A percentile compares a stretch with the other conserved stretches of the same genome.
Evolutionary conservation across 805 yeast genomes (phyloP).

Genomic region (Candida succiphila): DNA sequence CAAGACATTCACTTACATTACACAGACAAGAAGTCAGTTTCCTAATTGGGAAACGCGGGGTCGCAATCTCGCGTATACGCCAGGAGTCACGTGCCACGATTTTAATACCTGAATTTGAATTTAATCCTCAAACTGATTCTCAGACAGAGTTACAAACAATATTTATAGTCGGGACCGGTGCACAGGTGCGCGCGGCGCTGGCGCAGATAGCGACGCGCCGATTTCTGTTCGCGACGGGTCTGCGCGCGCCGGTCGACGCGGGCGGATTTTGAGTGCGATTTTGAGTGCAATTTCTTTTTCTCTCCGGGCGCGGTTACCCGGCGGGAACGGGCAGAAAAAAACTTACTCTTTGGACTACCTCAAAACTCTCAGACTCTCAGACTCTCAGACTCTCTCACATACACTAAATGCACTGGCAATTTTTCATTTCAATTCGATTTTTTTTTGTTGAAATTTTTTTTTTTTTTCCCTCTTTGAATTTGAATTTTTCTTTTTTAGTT

Average conservation of each 20-base stretch:
- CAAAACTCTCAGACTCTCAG: no score
- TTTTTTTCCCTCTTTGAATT: not conserved
- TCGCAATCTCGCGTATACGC: slow-evolving; percentile 25
- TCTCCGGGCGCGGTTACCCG: no score
- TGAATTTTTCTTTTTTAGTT: not conserved
- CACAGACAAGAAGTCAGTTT: slow-evolving; percentile 29
- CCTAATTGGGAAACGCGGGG: slow-evolving; percentile 34
- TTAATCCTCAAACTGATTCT: not conserved
- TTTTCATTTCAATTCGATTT: slow-evolving; percentile 2
- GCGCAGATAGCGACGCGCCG: not conserved
- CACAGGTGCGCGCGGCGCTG: not conserved
- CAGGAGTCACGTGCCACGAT: slow-evolving; percentile 25
- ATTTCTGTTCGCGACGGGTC: no score
- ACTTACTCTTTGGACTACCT: no score
- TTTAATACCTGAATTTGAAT: slow-evolving; percentile 15
- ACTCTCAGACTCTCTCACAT: no score
- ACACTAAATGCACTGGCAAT: not conserved
- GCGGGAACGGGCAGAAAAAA: no score
- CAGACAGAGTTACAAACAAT: not conserved
- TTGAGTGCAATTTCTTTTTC: no score
- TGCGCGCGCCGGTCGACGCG: no score
- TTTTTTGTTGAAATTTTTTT: not conserved
- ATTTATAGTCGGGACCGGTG: not conserved
- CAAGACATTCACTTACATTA: no score
- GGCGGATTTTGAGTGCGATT: no score